Evolutionary conservation across 1,284 basidiomycete species (phyloP), one percentile per base, ranked within the genome.

Genomic region (Trichosporon asahii): DNA sequence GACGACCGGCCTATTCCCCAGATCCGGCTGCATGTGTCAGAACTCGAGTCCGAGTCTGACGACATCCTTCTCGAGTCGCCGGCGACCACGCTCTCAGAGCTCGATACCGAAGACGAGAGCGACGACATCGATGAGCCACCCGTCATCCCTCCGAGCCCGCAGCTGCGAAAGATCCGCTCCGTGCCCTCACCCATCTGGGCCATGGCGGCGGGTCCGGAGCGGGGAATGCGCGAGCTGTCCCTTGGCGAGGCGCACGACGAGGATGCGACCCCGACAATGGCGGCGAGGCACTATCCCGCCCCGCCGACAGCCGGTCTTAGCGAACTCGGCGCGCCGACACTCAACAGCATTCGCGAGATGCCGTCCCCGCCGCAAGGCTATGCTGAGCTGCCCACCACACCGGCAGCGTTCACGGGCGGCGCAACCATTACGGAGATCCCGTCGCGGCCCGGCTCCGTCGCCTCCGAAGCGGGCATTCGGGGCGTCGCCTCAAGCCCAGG

Each of bases 111-210:
- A 4, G 74, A 76, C 40, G 78, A 77, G 18, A 31, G 35, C 25
- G 53, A 37, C 4, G 66, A 29, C 8, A 21, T 40, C 21, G 35
- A 31, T 8, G n/a, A 15, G 21, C 25, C 27, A 11, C 46, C 49
- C 8, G 61, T 65, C 25, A 44, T 82, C 7, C 80, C 82, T 3
- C 72, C 78, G 1, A 79, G 76, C 46, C 82, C 82, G 1, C 74
- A 74, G 0, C 68, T 82, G 12, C 72, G 74, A 18, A 65, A 73
- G 25, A 70, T 82, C 27, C 69, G 72, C 18, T 66, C 75, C 9
- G 81, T 78, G 18, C 67, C 75, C 55, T 81, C 79, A 27, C 83
- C 83, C 0, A 83, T 84, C 57, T 84, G 79, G 77, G 80, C 83
- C 1, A 74, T 84, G 1, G 77, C 82, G 1, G 73, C 75, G 0